phyloP scores from a whole-genome alignment of 768 basidiomycete genomes.

The Tricholoma furcatifolium region DNA sequence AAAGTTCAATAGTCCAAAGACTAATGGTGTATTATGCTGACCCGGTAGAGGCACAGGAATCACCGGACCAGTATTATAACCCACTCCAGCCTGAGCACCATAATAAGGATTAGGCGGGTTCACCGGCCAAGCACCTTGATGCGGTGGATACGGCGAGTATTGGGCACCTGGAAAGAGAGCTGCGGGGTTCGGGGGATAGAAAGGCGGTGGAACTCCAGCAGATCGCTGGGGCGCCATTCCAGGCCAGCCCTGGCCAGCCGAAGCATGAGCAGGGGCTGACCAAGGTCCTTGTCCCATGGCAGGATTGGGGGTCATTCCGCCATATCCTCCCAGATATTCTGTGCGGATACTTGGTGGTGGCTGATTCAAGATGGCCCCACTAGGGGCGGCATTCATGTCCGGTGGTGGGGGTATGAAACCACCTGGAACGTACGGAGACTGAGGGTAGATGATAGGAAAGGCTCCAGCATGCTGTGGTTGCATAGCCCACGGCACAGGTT shows the following conservation, averaged over 20 bases:
- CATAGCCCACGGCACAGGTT: conserved; percentile 4
- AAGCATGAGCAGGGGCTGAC: no score
- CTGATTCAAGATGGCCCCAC: no score
- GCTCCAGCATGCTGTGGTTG: conserved; percentile 1
- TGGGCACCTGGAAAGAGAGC: not conserved
- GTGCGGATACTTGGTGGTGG: not conserved
- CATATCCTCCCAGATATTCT: not conserved
- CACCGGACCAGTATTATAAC: no score
- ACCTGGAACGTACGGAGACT: conserved; percentile 1
- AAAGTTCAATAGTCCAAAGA: not conserved
- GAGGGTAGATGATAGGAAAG: not conserved
- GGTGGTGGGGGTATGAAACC: conserved; percentile 3
- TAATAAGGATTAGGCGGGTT: not conserved
- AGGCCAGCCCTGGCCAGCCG: no score
- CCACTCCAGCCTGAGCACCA: not conserved
- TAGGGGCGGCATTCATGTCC: not conserved
- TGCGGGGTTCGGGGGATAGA: not conserved
- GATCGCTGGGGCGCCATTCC: not conserved
- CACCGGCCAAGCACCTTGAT: not conserved
- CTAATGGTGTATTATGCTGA: not conserved
- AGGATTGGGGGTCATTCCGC: no score
- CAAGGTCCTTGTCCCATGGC: no score
- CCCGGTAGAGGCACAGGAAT: not conserved
- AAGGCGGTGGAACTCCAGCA: not conserved
- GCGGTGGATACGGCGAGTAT: conserved; percentile 3